These are phyloP conservation scores for Ballota nigra DNA, from an alignment of 257 asterid genomes.

Conservation along the genomic window DNA sequence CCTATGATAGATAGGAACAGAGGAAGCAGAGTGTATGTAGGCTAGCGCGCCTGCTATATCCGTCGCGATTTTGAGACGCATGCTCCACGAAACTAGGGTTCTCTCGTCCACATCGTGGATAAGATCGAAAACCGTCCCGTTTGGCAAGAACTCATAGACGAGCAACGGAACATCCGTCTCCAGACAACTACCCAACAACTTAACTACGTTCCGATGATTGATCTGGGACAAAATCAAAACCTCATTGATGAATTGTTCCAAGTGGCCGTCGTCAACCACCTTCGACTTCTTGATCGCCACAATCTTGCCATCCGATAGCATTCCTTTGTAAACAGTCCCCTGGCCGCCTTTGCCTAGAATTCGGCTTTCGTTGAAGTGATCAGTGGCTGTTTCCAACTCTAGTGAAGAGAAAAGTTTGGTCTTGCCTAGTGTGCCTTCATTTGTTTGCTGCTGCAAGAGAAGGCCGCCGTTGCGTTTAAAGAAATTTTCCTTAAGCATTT, in stretches of 20 bases:
- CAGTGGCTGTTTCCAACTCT: constrained; percentile 28
- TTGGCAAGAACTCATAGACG: constrained; percentile 19
- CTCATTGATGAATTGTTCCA: constrained; percentile 30
- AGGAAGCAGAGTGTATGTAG: no score
- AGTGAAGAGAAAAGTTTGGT: constrained; percentile 10
- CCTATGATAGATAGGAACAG: no score
- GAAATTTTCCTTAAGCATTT: neutral
- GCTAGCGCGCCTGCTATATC: no score
- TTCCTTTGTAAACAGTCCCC: constrained; percentile 9
- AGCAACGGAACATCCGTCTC: constrained; percentile 23
- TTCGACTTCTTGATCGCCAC: constrained; percentile 29
- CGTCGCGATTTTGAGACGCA: no score
- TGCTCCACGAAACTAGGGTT: no score
- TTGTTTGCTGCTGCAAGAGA: constrained; percentile 20
- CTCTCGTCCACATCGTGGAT: neutral
- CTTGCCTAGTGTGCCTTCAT: constrained; percentile 1
- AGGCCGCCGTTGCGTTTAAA: constrained; percentile 8
- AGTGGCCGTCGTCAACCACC: constrained; percentile 7
- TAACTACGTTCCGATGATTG: constrained; percentile 26
- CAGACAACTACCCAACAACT: constrained; percentile 27
- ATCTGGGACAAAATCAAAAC: constrained; percentile 26
- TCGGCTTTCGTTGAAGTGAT: constrained; percentile 18
- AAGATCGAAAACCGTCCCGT: constrained; percentile 23
- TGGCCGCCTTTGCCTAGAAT: constrained; percentile 31
- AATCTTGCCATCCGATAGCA: constrained; percentile 16